A percentile compares a stretch with the other conserved stretches of the same genome.
phyloP scores from a whole-genome alignment of 1,284 basidiomycete genomes.

The Ceratobasidium sp. region DNA sequence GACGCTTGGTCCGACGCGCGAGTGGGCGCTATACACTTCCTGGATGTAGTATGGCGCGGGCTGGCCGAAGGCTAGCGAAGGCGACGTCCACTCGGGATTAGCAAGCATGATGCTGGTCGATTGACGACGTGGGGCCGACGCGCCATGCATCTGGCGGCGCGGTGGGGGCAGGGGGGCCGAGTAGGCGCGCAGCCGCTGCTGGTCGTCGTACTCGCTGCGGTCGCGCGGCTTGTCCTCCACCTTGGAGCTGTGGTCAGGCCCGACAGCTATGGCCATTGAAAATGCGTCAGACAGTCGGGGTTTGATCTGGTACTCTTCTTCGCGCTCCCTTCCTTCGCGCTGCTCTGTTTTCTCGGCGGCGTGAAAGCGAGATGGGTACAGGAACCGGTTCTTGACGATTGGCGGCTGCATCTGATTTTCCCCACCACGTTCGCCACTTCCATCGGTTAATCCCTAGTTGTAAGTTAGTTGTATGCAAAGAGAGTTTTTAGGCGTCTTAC shows the following conservation, averaged over 20 bases:
- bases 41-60: conserved; percentile 28
- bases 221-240: conserved; percentile 32
- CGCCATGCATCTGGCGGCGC: neutral
- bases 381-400: too few relatives aligned
- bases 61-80: neutral
- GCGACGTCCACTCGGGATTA: conserved; percentile 21
- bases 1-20: conserved; percentile 24
- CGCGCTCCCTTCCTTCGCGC: too few relatives aligned
- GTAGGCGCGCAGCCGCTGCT: conserved; percentile 27
- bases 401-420: too few relatives aligned
- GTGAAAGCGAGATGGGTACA: too few relatives aligned
- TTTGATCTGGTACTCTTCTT: too few relatives aligned
- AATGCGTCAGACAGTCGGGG: too few relatives aligned
- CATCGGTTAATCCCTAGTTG: too few relatives aligned
- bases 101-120: neutral
- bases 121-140: conserved; percentile 36
- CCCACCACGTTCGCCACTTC: too few relatives aligned
- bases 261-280: conserved; percentile 39
- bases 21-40: conserved; percentile 18
- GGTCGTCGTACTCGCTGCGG: conserved; percentile 21
- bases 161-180: conserved; percentile 20
- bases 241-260: conserved; percentile 5
- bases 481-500: too few relatives aligned
- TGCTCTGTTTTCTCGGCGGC: too few relatives aligned
- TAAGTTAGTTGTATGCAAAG: too few relatives aligned